These are phyloP conservation scores for Fusarium robinianum DNA, from an alignment of 2,329 filamentous ascomycete genomes.

Conservation along the genomic window DNA sequence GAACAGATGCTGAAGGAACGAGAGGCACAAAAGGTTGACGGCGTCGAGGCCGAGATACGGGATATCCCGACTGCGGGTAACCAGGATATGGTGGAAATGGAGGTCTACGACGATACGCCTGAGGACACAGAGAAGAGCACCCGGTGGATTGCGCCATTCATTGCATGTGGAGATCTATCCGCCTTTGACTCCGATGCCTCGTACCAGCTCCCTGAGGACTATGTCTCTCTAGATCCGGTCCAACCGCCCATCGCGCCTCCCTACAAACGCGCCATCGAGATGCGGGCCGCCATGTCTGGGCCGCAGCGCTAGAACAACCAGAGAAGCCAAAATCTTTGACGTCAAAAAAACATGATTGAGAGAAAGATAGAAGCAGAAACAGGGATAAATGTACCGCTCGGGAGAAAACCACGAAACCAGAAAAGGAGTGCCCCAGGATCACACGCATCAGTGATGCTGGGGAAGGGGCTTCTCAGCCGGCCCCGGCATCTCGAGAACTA, in stretches of 20 bases:
- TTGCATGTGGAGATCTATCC: slow-evolving; percentile 95
- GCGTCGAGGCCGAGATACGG: slow-evolving; percentile 48
- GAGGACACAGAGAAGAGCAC: slow-evolving; percentile 44
- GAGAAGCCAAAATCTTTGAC: slow-evolving; percentile 17
- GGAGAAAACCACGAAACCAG: slow-evolving; percentile 18
- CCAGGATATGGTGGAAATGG: slow-evolving; percentile 51
- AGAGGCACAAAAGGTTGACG: slow-evolving; percentile 43
- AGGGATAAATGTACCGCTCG: slow-evolving; percentile 29
- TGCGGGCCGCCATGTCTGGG: slow-evolving; percentile 50
- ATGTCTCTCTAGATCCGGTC: slow-evolving; percentile 86
- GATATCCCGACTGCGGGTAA: slow-evolving; percentile 39
- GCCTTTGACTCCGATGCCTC: slow-evolving; percentile 96
- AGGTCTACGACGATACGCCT: slow-evolving; percentile 52
- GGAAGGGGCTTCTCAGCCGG: slow-evolving; percentile 43
- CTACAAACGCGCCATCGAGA: slow-evolving; percentile 87
- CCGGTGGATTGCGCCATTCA: slow-evolving; percentile 91
- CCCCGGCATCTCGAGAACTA: slow-evolving; percentile 49
- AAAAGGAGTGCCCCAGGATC: slow-evolving; percentile 4
- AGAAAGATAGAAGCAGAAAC: slow-evolving; percentile 6
- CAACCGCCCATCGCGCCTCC: slow-evolving; percentile 96
- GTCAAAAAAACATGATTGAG: slow-evolving; percentile 12
- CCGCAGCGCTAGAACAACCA: slow-evolving; percentile 32
- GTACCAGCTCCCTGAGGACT: slow-evolving; percentile 83
- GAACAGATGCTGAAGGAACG: slow-evolving; percentile 54
- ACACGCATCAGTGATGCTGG: slow-evolving; percentile 34